Base-by-base conservation (phyloP, 352 stramenopile species). In the Phytophthora pseudosyringae region DNA sequence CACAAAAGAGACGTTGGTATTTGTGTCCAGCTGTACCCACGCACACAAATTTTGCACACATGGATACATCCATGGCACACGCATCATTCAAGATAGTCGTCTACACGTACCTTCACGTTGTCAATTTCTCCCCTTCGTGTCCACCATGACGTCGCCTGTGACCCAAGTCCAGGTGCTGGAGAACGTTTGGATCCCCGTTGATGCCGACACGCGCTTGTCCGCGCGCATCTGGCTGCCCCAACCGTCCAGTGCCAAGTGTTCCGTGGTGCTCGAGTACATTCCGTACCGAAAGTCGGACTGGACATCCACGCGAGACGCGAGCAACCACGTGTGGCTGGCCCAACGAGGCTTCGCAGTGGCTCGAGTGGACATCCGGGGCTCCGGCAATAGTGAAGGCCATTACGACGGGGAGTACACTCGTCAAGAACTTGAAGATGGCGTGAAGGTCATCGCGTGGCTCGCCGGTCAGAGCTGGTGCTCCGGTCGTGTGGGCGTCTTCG, bases 261-360 rank as follows among this genome's bases (percentile, higher is more conserved):
- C 76, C 1, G 74, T 81, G 18, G 67, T 85, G 47, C 71, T 85
- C 38, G 76, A 85, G 74, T 85, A 85, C 64, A 61, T 85, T 47
- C 76, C 76, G 50, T 85, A 85, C 64, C 74, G 76, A 32, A 80
- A 81, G 50, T 68, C 61, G 3, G 76, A 85, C 66, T 83, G 74
- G 76, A 85, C 76, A 12, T 50, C 74, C 28, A 71, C 74, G 3
- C 64, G 76, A 15, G 76, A 85, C 40, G 51, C 65, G 16, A 63
- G 61, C 40, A 85, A 85, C 60, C 76, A 85, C 61, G 50, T 61
- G 44, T 85, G 76, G 76, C 50, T 85, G 58, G 76, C 76, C 8
- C 74, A 80, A 45, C 68, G 71, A 6, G 76, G 76, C 3, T 56
- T 85, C 38, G 76, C 76, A 25, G 75, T 85, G 43, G 71, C 72